Base-by-base conservation (phyloP, 1,139 yeast species). In the Debaryomyces singareniensis region DNA sequence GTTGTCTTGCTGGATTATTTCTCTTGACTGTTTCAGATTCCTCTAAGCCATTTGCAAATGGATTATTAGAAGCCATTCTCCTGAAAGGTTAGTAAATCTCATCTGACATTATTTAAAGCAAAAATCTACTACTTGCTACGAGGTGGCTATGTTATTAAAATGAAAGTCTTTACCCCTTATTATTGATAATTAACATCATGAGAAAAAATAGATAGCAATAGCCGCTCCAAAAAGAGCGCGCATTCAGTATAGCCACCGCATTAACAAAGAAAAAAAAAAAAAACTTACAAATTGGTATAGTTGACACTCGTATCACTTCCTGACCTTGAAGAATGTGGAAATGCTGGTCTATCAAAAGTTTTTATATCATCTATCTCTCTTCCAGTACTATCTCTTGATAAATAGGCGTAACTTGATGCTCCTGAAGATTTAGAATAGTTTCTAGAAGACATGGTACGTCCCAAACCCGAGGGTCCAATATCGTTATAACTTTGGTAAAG, bases 1-100 rank as follows among this genome's bases (percentile, higher is more conserved):
- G 21, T 25, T 30, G 9, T 28, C 22, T 29, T 13, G 32, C 28
- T 27, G 21, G 33, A 31, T 35, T 41, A 9, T 57, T 60, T 30
- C 51, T 58, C 18, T 52, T 58, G 25, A 61, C 58, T 5, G 62
- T 45, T n/a, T 55, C 51, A 12, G 61, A 55, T 14, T 65, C 61
- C 31, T 50, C 51, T 40, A 69, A 47, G 14, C 71, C 69, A 20
- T 69, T 60, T 6, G 75, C 71, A 46, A 75, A 75, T 11, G 82
- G 80, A 43, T 75, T 75, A 40, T 74, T 74, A 13, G 76, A 65
- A 31, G 68, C 59, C 71, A 66, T 66, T 43, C 53, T 59, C 37
- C 64, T 54, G 40, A 18, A 24, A 12, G 32, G 40, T 36, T 31
- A 26, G 54, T 51, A 12, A 7, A 18, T n/a, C n/a, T 18, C n/a